Conservation (phyloP, 2,329 filamentous ascomycete genomes). For the Exserohilum rostratum region DNA sequence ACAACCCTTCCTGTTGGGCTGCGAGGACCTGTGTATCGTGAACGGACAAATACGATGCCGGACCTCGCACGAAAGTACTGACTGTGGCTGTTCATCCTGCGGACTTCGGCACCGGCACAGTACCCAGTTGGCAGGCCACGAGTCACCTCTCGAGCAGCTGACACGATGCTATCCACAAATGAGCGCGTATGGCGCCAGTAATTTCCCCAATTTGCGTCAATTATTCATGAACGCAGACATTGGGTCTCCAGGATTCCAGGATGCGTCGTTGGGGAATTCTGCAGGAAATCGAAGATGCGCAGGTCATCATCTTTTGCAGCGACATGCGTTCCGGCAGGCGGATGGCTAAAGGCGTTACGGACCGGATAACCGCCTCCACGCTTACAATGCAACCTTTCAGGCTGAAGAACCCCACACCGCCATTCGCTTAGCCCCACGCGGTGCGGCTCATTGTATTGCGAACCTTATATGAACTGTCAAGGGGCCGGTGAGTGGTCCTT, state of each 20-base stretch:
- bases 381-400: constrained; percentile 31
- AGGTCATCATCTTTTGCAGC: constrained; percentile 1
- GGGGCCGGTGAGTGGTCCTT: constrained; percentile 11
- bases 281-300: constrained; percentile 8
- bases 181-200: not conserved
- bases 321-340: not conserved
- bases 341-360: constrained; percentile 41
- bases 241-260: not conserved
- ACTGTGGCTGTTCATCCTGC: constrained; percentile 2
- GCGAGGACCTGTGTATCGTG: constrained; percentile 1
- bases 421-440: constrained; percentile 42
- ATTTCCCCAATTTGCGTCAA: not conserved
- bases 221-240: not conserved
- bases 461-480: constrained; percentile 31
- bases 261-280: constrained; percentile 2
- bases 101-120: constrained; percentile 7
- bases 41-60: not conserved
- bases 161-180: not conserved
- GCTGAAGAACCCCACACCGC: constrained; percentile 40
- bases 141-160: constrained; percentile 7
- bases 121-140: not conserved
- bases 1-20: constrained; percentile 7
- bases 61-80: not conserved
- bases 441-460: constrained; percentile 30
- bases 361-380: constrained; percentile 41